Evolutionary conservation across 306 rosid genomes (phyloP), one percentile per base, ranked within the genome.

Genomic region (Vachellia pachyceras): DNA sequence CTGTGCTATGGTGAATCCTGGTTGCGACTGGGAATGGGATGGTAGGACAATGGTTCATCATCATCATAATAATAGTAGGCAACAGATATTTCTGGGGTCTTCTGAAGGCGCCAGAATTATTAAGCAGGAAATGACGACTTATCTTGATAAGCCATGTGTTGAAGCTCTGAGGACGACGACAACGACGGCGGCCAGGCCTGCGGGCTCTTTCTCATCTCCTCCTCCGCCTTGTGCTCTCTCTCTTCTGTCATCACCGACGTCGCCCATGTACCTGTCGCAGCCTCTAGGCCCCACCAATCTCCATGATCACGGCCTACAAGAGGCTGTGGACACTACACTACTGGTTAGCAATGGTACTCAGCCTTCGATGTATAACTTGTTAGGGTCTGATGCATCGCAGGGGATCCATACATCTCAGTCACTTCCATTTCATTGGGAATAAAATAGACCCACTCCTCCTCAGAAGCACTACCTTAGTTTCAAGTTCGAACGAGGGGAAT

Each of bases 211-310:
- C 65, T 58, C 65, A 29, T 61, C 89, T 75, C 84, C 98, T 64
- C 88, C 89, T 73, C 85, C 98, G 50, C 87, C 90, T 65, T 88
- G 97, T 95, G 99, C 98, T 95, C 99, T 93, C 99, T 95, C 98
- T 95, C 99, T 95, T 95, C 99, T 95, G 99, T 95, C 99, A 95
- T 91, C 98, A 41, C 91, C 92, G 5, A 5, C 41, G 71, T 72
- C 87, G 77, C 84, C 91, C 57, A 67, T 83, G 55, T 65, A 97
- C 46, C 82, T 88, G 25, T 75, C 84, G 85, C 93, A 91, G 40
- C 88, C 92, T 0, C 84, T 90, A 67, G 91, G 86, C 29, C 76
- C 86, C 3, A 78, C 86, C 3, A 82, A 79, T 80, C 83, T 89
- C 45, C 92, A 86, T 12, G 87, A 82, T 18, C 60, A 18, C 18